Conservation (phyloP, 495 filamentous ascomycete genomes). For the Penicillium fimorum region DNA sequence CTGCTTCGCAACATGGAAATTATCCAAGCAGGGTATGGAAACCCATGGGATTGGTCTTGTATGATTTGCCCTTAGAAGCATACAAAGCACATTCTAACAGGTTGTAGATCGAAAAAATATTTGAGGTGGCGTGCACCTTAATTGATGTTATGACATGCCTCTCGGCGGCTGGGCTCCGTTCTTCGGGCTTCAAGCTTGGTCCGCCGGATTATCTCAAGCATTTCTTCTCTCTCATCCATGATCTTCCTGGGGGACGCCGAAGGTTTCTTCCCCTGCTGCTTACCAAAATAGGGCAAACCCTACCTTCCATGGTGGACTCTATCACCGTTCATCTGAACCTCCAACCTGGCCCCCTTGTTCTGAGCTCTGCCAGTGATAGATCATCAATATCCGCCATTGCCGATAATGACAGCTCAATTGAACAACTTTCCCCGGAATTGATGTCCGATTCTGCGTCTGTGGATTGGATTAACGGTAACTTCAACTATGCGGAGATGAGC, state of each 20-base stretch:
- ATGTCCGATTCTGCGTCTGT: neutral
- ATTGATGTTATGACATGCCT: slow-evolving; percentile 71
- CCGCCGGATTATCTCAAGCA: slow-evolving; percentile 73
- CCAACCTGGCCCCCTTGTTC: neutral
- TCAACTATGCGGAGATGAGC: slow-evolving; percentile 28
- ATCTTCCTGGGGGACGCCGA: slow-evolving; percentile 66
- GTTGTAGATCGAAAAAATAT: slow-evolving; percentile 67
- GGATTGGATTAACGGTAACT: slow-evolving; percentile 12
- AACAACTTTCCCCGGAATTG: neutral
- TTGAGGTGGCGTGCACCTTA: slow-evolving; percentile 70
- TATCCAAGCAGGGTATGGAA: slow-evolving; percentile 63
- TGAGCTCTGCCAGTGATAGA: neutral
- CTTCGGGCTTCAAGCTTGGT: slow-evolving; percentile 59
- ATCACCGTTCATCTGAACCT: slow-evolving; percentile 36
- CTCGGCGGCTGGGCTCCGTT: slow-evolving; percentile 43
- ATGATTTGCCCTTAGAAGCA: slow-evolving; percentile 17
- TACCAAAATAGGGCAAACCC: slow-evolving; percentile 63
- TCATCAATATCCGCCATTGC: neutral
- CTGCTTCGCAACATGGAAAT: slow-evolving; percentile 64
- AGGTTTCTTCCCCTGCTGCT: slow-evolving; percentile 70
- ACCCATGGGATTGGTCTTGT: slow-evolving; percentile 66
- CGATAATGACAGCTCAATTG: neutral
- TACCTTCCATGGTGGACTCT: slow-evolving; percentile 58
- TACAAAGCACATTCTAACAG: neutral
- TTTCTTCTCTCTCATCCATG: slow-evolving; percentile 62